A percentile compares a stretch with the other conserved stretches of the same genome.
Evolutionary conservation across 2,329 filamentous ascomycete genomes (phyloP).

Genomic region (Fusarium pininemorale): DNA sequence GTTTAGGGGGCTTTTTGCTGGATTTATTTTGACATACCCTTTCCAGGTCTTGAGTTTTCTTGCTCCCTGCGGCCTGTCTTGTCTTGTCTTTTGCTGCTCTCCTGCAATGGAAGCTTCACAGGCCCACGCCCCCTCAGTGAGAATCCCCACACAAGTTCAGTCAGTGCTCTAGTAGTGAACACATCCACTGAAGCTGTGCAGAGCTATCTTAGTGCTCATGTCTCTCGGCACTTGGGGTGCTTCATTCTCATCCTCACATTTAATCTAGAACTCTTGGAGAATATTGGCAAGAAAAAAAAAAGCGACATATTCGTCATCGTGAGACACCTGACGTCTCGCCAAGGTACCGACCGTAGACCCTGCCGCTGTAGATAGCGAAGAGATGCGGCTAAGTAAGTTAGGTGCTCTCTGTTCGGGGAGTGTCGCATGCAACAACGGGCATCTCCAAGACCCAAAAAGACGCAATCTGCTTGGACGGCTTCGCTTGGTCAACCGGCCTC

Average conservation of each 20-base stretch:
- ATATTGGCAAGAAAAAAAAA: not conserved
- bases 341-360: not conserved
- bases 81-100: not conserved
- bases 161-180: not conserved
- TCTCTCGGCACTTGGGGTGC: not conserved
- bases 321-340: not conserved
- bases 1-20: too few species aligned
- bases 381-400: slow-evolving; percentile 2
- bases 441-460: slow-evolving; percentile 15
- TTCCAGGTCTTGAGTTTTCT: too few species aligned
- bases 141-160: slow-evolving; percentile 14
- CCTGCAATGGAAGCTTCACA: not conserved
- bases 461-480: slow-evolving; percentile 20
- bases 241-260: not conserved
- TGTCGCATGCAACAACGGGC: slow-evolving; percentile 22
- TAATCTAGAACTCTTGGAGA: not conserved
- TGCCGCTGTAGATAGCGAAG: not conserved
- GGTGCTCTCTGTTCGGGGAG: not conserved
- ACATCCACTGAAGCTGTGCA: not conserved
- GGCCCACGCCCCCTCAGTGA: slow-evolving; percentile 15
- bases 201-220: not conserved
- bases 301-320: not conserved
- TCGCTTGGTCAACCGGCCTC: slow-evolving; percentile 29
- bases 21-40: too few species aligned
- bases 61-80: not conserved